phyloP scores from a whole-genome alignment of 1,139 yeast genomes.

The Taphrina confusa region DNA sequence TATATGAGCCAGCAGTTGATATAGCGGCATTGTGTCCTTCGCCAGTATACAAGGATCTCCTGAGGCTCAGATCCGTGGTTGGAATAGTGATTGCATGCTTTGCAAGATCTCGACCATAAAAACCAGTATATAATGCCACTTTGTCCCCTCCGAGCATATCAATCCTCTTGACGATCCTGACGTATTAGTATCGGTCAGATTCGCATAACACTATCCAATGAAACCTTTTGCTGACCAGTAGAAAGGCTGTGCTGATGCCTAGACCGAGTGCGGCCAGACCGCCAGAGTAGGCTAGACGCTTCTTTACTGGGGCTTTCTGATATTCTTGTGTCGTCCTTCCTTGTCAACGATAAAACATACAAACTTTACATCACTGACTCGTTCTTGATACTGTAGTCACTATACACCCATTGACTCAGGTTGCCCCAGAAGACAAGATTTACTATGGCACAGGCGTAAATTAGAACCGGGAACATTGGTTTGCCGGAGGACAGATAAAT shows the following conservation, averaged over 20 bases:
- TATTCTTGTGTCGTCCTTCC: constrained; percentile 4
- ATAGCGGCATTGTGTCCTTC: constrained; percentile 22
- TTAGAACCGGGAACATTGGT: constrained; percentile 10
- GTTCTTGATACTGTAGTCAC: constrained; percentile 24
- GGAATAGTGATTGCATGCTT: constrained; percentile 3
- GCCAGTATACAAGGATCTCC: constrained; percentile 21
- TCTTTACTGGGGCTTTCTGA: constrained; percentile 13
- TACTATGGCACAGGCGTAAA: constrained; percentile 27
- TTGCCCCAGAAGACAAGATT: constrained; percentile 32
- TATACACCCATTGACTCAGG: constrained; percentile 20
- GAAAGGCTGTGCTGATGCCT: constrained; percentile 23
- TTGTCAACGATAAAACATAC: neutral
- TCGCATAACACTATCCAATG: too few species aligned
- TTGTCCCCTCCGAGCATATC: constrained; percentile 19
- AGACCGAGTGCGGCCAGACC: constrained; percentile 20
- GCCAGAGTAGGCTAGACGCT: constrained; percentile 7
- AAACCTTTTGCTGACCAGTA: constrained; percentile 24
- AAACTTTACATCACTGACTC: neutral
- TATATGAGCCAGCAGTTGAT: constrained; percentile 19
- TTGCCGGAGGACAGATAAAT: constrained; percentile 25
- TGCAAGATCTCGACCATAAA: constrained; percentile 1
- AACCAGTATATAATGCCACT: constrained; percentile 16
- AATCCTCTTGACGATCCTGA: constrained; percentile 18
- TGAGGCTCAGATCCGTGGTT: constrained; percentile 15
- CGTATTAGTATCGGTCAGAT: neutral